Evolutionary conservation across 768 basidiomycete species (phyloP).

Genomic region (Rhizopogon vulgaris): DNA sequence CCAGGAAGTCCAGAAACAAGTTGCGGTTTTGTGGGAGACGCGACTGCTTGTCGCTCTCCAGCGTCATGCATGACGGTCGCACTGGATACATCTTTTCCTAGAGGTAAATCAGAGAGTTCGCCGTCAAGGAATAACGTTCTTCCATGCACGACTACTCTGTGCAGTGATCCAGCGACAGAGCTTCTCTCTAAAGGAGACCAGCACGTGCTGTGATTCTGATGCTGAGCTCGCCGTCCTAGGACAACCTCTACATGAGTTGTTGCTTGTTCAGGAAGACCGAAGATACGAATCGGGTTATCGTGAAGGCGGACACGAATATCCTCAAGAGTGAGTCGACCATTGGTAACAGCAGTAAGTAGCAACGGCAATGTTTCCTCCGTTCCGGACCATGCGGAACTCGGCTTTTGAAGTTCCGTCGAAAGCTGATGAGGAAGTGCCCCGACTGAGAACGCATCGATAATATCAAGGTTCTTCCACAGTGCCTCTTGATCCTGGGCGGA

Average conservation of each 20-base stretch:
- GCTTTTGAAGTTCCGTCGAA: slow-evolving; percentile 53
- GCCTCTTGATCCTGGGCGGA: slow-evolving; percentile 69
- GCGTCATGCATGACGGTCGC: slow-evolving; percentile 42
- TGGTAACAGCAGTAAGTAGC: slow-evolving; percentile 76
- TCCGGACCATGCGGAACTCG: slow-evolving; percentile 67
- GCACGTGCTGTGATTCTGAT: slow-evolving; percentile 38
- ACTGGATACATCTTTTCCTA: slow-evolving; percentile 70
- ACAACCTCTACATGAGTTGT: slow-evolving; percentile 92
- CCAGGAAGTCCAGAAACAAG: slow-evolving; percentile 25
- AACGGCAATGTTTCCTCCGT: slow-evolving; percentile 84
- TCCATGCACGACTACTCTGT: slow-evolving; percentile 87
- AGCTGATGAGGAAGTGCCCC: slow-evolving; percentile 79
- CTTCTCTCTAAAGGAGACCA: slow-evolving; percentile 84
- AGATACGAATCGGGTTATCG: slow-evolving; percentile 91
- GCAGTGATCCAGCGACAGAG: slow-evolving; percentile 66
- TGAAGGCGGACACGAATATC: slow-evolving; percentile 79
- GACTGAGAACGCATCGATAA: slow-evolving; percentile 88
- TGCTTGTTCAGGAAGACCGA: slow-evolving; percentile 80
- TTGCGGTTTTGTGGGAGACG: slow-evolving; percentile 20
- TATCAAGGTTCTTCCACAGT: slow-evolving; percentile 79
- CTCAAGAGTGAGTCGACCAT: slow-evolving; percentile 73
- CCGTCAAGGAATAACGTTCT: slow-evolving; percentile 91
- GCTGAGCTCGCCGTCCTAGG: slow-evolving; percentile 65
- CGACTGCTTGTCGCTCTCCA: slow-evolving; percentile 21
- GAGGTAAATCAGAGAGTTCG: slow-evolving; percentile 47